Evolutionary conservation across 176 grass and related monocot genomes (phyloP).

Genomic region (Typha latifolia): DNA sequence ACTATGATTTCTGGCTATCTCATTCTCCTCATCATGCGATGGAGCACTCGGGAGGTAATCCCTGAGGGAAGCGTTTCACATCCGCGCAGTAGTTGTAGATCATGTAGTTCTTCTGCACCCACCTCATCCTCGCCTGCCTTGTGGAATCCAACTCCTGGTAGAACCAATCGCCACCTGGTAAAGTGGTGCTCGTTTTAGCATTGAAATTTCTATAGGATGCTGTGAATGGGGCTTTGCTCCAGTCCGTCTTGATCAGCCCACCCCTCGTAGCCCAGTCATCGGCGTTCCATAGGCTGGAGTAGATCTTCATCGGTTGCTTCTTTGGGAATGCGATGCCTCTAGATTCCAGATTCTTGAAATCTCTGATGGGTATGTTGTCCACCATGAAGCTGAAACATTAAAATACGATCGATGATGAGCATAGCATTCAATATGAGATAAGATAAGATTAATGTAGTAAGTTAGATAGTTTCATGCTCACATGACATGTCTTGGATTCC

Average conservation of each 20-base stretch:
- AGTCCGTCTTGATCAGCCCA: slow-evolving; percentile 48
- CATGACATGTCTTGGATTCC: slow-evolving; percentile 46
- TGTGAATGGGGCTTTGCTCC: slow-evolving; percentile 43
- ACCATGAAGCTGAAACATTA: slow-evolving; percentile 51
- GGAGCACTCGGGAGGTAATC: slow-evolving; percentile 59
- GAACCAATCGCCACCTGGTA: slow-evolving; percentile 47
- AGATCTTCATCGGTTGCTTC: slow-evolving; percentile 54
- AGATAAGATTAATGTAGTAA: no score
- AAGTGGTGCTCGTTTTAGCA: not conserved
- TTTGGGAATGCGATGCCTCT: slow-evolving; percentile 28
- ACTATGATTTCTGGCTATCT: not conserved
- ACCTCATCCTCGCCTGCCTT: slow-evolving; percentile 48
- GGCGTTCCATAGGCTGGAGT: slow-evolving; percentile 60
- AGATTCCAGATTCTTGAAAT: slow-evolving; percentile 36
- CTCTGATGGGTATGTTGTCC: slow-evolving; percentile 38
- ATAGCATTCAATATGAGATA: not conserved
- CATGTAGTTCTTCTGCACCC: slow-evolving; percentile 79
- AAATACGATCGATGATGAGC: not conserved
- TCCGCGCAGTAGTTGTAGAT: slow-evolving; percentile 94
- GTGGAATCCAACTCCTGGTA: slow-evolving; percentile 74
- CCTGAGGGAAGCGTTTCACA: slow-evolving; percentile 46
- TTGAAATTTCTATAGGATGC: slow-evolving; percentile 61
- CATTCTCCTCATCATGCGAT: not conserved
- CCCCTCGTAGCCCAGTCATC: slow-evolving; percentile 78
- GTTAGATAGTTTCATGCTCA: slow-evolving; percentile 17